Evolutionary conservation across 2,329 filamentous ascomycete species (phyloP).

Genomic region (Aspergillus brasiliensis): DNA sequence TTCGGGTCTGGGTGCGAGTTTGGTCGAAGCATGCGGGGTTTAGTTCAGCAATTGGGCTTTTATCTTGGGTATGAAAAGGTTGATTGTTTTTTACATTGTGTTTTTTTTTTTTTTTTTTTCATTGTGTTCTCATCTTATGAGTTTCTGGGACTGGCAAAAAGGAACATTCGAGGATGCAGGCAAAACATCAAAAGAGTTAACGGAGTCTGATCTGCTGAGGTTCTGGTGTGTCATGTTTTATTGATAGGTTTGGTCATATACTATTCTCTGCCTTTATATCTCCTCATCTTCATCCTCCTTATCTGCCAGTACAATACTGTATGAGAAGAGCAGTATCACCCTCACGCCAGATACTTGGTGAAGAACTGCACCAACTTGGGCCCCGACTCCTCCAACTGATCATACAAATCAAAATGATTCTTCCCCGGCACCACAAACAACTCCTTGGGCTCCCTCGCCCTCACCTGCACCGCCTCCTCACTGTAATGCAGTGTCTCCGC

Average conservation of each 20-base stretch:
- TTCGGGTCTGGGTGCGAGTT: slow-evolving; percentile 22
- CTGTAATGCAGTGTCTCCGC: slow-evolving; percentile 29
- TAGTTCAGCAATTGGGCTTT: slow-evolving; percentile 13
- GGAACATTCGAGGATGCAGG: slow-evolving; percentile 22
- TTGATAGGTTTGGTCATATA: slow-evolving; percentile 7
- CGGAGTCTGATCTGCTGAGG: slow-evolving; percentile 26
- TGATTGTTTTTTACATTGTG: slow-evolving; percentile 7
- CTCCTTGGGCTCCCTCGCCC: slow-evolving; percentile 32
- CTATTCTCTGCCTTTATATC: not conserved
- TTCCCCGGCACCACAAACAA: slow-evolving; percentile 24
- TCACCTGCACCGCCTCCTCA: slow-evolving; percentile 19
- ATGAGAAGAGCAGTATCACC: too few relatives aligned
- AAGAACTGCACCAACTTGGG: slow-evolving; percentile 14
- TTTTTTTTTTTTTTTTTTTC: too few relatives aligned
- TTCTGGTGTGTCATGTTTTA: slow-evolving; percentile 17
- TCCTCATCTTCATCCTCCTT: not conserved
- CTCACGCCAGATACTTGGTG: not conserved
- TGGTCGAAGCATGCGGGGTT: slow-evolving; percentile 16
- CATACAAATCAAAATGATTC: slow-evolving; percentile 32
- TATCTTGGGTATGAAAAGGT: slow-evolving; percentile 18
- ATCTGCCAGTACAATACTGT: not conserved
- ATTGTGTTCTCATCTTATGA: slow-evolving; percentile 5
- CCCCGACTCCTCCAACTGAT: slow-evolving; percentile 24
- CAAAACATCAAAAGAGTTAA: slow-evolving; percentile 27
- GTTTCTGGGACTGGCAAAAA: slow-evolving; percentile 19